Conservation (phyloP, 163 green algal genomes). For the Chloroidium sp. region DNA sequence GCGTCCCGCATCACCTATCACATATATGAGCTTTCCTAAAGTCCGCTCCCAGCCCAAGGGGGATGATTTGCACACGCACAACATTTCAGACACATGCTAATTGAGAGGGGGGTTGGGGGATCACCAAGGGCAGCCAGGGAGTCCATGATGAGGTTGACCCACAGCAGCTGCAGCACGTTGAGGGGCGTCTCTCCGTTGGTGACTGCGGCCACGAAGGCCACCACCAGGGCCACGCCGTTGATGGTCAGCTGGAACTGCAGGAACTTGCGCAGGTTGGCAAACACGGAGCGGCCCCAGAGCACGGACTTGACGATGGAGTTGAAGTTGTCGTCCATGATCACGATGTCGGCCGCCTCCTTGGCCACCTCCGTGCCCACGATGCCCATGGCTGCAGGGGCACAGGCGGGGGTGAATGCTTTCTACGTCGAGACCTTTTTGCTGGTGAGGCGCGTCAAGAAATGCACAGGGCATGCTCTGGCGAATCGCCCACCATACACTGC, state of each 20-base stretch:
- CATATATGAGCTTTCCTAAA: too few species aligned
- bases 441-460: too few species aligned
- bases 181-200: slow-evolving; percentile 75
- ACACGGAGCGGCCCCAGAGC: slow-evolving; percentile 93
- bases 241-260: slow-evolving; percentile 90
- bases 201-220: slow-evolving; percentile 85
- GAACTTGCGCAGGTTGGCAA: slow-evolving; percentile 97
- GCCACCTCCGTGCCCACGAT: slow-evolving; percentile 77
- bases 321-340: slow-evolving; percentile 99
- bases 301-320: slow-evolving; percentile 88
- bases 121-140: slow-evolving; percentile 75
- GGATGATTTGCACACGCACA: too few species aligned
- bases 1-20: too few species aligned
- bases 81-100: too few species aligned
- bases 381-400: slow-evolving; percentile 1
- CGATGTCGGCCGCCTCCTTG: slow-evolving; percentile 95
- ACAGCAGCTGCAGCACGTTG: slow-evolving; percentile 94
- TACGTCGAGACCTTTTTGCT: too few species aligned
- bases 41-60: too few species aligned
- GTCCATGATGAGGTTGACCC: slow-evolving; percentile 99
- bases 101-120: too few species aligned
- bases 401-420: too few species aligned
- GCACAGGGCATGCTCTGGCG: too few species aligned
- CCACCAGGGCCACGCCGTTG: slow-evolving; percentile 90
- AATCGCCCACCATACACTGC: too few species aligned